These are phyloP conservation scores for Fabrea salina DNA, from an alignment of 169 alveolate species.

Conservation along the genomic window DNA sequence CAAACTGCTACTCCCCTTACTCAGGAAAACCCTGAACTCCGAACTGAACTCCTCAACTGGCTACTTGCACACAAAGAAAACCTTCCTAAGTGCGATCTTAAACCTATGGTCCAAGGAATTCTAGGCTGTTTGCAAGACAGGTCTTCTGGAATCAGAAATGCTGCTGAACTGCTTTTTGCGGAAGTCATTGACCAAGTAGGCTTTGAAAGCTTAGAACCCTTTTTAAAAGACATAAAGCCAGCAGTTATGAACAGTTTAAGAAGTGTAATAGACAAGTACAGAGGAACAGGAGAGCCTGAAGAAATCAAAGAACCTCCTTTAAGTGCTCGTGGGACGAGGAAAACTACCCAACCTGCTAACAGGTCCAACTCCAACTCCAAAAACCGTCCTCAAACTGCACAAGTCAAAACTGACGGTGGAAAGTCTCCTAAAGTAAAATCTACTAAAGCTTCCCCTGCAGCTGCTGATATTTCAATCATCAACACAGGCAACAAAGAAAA, in stretches of 20 bases:
- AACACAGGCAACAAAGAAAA: conserved; percentile 48
- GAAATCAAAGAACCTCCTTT: not conserved
- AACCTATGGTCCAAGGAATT: conserved; percentile 43
- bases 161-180: conserved; percentile 57
- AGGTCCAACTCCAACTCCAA: not conserved
- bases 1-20: conserved; percentile 47
- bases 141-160: conserved; percentile 54
- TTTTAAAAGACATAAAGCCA: conserved; percentile 57
- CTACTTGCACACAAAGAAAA: conserved; percentile 58
- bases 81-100: conserved; percentile 34
- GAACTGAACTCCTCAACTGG: conserved; percentile 68
- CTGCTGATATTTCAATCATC: not conserved
- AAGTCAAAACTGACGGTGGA: not conserved
- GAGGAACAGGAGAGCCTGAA: not conserved
- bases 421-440: not conserved
- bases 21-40: conserved; percentile 66
- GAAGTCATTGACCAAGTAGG: conserved; percentile 54
- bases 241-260: conserved; percentile 62
- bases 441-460: not conserved
- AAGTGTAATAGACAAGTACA: conserved; percentile 46
- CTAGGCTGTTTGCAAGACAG: conserved; percentile 66
- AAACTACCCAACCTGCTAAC: not conserved
- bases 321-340: not conserved
- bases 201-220: conserved; percentile 33
- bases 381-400: not conserved